Evolutionary conservation across 352 stramenopile genomes (phyloP), one percentile per base, ranked within the genome.

Genomic region (Phytopythium chamaehyphon): DNA sequence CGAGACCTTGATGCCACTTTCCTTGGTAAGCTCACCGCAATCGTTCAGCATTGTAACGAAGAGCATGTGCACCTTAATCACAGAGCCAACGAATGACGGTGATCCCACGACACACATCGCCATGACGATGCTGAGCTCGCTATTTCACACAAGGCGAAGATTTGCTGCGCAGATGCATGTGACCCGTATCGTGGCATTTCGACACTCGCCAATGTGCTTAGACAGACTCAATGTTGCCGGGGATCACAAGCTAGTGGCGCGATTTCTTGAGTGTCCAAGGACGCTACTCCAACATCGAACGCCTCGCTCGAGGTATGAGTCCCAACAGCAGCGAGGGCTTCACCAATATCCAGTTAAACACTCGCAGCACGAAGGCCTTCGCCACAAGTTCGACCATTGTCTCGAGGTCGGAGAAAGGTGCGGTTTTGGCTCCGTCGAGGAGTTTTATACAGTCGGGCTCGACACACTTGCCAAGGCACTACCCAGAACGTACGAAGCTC

Each of bases 11-110:
- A 93, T 70, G 1, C 80, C 80, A 40, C 80, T 83, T 54, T 93
- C 83, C 51, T 88, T 89, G 15, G 72, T 57, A 1, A 88, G 61
- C 50, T 68, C 64, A 37, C 83, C 75, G 5, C 66, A 45, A 48
- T 93, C 83, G 57, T 91, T 91, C 3, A 93, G 57, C 74, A 91
- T 86, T n/a, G 80, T 81, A 37, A 91, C 72, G 23, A 89, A 85
- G 51, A 87, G 84, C 40, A 91, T 80, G 55, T 93, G 83, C 1
- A 79, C 59, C 5, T 65, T 47, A 10, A 90, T 26, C 2, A 90
- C 46, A 9, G 38, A 56, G 2, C 44, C 44, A 9, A 65, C 68
- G 45, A 73, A 74, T 19, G 47, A 40, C 15, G 55, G 15, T 16
- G 59, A 64, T 47, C n/a, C 26, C 8, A 75, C 48, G n/a, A n/a